Conservation (phyloP, 2,329 filamentous ascomycete genomes). For the Alternaria arborescens region DNA sequence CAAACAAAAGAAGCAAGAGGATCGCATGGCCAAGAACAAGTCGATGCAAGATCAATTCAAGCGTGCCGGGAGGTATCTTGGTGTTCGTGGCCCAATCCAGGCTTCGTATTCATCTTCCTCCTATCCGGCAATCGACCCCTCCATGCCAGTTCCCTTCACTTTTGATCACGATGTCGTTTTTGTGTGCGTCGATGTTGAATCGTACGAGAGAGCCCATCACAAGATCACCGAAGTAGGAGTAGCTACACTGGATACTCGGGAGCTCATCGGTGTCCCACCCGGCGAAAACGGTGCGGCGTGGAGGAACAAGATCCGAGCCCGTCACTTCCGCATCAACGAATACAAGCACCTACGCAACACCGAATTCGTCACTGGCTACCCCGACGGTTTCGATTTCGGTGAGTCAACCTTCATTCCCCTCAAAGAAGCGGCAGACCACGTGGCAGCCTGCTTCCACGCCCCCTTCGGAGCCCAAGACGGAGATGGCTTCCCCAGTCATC, state of each 20-base stretch:
- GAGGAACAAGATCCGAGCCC: constrained; percentile 70
- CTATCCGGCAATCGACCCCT: constrained; percentile 26
- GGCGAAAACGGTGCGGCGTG: constrained; percentile 71
- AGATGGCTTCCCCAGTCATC: constrained; percentile 2
- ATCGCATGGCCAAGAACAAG: constrained; percentile 61
- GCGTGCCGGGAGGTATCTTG: constrained; percentile 74
- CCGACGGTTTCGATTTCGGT: constrained; percentile 78
- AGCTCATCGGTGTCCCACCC: constrained; percentile 64
- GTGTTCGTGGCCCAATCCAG: constrained; percentile 61
- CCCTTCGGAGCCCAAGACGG: constrained; percentile 57
- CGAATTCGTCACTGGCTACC: constrained; percentile 74
- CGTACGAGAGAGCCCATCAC: constrained; percentile 72
- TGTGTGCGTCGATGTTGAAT: constrained; percentile 83
- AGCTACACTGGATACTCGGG: constrained; percentile 76
- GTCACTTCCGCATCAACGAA: constrained; percentile 81
- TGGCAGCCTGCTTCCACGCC: constrained; percentile 66
- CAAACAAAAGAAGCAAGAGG: constrained; percentile 61
- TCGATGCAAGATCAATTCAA: constrained; percentile 66
- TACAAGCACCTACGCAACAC: constrained; percentile 71
- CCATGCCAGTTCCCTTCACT: constrained; percentile 33
- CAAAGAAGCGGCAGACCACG: constrained; percentile 54
- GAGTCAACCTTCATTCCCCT: constrained; percentile 64
- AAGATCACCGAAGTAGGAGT: constrained; percentile 87
- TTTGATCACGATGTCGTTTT: constrained; percentile 68
- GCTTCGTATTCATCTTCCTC: background rate